Conservation (phyloP, 1,139 yeast genomes). For the Williopsis jadinii region DNA sequence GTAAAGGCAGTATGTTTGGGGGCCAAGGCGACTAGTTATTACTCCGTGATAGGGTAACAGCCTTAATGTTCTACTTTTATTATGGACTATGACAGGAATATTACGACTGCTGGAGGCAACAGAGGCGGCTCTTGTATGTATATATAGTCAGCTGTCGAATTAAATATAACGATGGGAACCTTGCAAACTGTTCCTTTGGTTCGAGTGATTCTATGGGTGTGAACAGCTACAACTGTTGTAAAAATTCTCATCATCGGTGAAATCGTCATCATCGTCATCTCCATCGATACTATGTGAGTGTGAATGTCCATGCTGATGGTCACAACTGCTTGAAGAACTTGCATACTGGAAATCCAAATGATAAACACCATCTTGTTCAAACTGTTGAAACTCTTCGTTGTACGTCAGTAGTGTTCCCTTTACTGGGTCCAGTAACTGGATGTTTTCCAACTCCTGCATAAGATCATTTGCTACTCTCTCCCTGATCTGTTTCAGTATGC, state of each 20-base stretch:
- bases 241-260: constrained; percentile 21
- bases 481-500: constrained; percentile 10
- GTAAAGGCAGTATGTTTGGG: too few relatives aligned
- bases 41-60: neutral
- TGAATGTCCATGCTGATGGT: constrained; percentile 9
- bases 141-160: too few relatives aligned
- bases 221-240: constrained; percentile 19
- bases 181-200: too few relatives aligned
- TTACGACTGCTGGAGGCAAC: too few relatives aligned
- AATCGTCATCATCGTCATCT: constrained; percentile 14
- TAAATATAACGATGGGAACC: too few relatives aligned
- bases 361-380: constrained; percentile 11
- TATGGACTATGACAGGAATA: too few relatives aligned
- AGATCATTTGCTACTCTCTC: constrained; percentile 17
- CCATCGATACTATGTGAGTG: constrained; percentile 3
- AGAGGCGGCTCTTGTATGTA: too few relatives aligned
- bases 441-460: constrained; percentile 9
- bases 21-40: neutral
- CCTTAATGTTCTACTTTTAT: neutral
- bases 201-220: constrained; percentile 7
- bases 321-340: constrained; percentile 4
- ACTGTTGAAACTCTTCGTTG: constrained; percentile 11
- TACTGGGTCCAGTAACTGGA: constrained; percentile 15
- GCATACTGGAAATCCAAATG: constrained; percentile 16
- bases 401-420: constrained; percentile 13